Conservation (phyloP, 2,329 filamentous ascomycete genomes). For the Pezicula carpinea region DNA sequence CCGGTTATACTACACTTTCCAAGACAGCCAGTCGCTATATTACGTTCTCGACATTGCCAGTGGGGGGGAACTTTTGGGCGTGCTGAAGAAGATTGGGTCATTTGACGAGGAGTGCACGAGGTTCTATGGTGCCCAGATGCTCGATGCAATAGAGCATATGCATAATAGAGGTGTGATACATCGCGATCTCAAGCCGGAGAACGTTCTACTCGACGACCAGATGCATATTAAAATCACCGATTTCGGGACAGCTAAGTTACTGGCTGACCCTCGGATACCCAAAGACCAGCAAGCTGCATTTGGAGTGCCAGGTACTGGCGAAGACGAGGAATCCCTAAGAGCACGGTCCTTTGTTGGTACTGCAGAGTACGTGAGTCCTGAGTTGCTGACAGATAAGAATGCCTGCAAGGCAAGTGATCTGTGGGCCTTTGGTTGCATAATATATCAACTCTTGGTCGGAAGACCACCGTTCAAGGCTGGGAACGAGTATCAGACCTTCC, state of each 20-base stretch:
- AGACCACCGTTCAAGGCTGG: constrained; percentile 92
- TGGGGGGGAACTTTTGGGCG: constrained; percentile 85
- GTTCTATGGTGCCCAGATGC: constrained; percentile 93
- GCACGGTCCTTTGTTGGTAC: constrained; percentile 96
- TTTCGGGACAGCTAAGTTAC: constrained; percentile 95
- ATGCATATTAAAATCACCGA: constrained; percentile 99
- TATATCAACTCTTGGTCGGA: constrained; percentile 95
- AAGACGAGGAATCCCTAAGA: constrained; percentile 57
- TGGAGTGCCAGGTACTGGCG: constrained; percentile 34
- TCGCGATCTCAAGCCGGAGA: constrained; percentile 93
- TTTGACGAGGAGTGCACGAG: constrained; percentile 93
- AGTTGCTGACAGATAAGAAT: constrained; percentile 93
- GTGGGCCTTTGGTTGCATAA: constrained; percentile 97
- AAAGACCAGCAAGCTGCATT: constrained; percentile 27
- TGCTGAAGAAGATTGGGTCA: constrained; percentile 88
- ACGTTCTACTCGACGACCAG: constrained; percentile 88
- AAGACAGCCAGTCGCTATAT: constrained; percentile 92
- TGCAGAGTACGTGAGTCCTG: constrained; percentile 95
- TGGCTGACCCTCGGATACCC: constrained; percentile 51
- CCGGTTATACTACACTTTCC: constrained; percentile 96
- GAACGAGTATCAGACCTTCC: constrained; percentile 95
- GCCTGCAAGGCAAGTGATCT: constrained; percentile 97
- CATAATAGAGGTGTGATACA: constrained; percentile 94
- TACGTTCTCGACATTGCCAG: constrained; percentile 93
- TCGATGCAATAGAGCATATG: constrained; percentile 98